Base-by-base conservation (phyloP, 2,329 filamentous ascomycete species). In the Amesomyces nigricolor region DNA sequence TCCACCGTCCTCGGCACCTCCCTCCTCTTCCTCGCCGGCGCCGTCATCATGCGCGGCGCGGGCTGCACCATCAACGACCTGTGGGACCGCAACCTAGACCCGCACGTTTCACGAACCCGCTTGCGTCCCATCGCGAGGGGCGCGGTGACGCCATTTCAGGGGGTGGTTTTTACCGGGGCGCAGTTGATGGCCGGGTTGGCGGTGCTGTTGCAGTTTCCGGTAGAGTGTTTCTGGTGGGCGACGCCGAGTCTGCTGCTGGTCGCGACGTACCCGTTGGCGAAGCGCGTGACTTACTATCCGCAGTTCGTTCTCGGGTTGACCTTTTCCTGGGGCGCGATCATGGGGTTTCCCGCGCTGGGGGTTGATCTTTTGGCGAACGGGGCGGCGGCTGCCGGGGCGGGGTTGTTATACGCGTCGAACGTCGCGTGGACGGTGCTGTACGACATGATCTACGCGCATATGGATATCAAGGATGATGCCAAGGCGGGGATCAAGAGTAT, bases 391-490 rank as follows among this genome's bases (percentile, higher is more conserved):
- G 75, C 78, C 4, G 83, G 87, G 1, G 87, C 88, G 1, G 81
- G 77, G 2, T 81, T 81, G 55, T 73, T 95, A 47, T 95, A 95
- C 67, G 73, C 80, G 10, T 90, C 87, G 43, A 94, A 91, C 63
- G 77, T 94, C 22, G 84, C 88, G 3, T 95, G 91, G 91, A 95
- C 89, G 0, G 79, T 95, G 26, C 72, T 95, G 39, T 95, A 95
- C 69, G 90, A 95, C 69, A 95, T 94, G 83, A 90, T 95, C 32
- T 95, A 95, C 70, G 90, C 90, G 13, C 90, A 95, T 68, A 92
- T 94, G 85, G 90, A 95, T 65, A 87, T 92, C 69, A 86, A 86
- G 65, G 89, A 95, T 64, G 90, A 95, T 66, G 83, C 78, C 58
- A 91, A 90, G 70, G 89, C 86, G 0, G 91, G 90, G 8, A 94